A percentile compares a stretch with the other conserved stretches of the same genome.
phyloP scores from a whole-genome alignment of 1,139 yeast species.

The Suhomyces taliae region DNA sequence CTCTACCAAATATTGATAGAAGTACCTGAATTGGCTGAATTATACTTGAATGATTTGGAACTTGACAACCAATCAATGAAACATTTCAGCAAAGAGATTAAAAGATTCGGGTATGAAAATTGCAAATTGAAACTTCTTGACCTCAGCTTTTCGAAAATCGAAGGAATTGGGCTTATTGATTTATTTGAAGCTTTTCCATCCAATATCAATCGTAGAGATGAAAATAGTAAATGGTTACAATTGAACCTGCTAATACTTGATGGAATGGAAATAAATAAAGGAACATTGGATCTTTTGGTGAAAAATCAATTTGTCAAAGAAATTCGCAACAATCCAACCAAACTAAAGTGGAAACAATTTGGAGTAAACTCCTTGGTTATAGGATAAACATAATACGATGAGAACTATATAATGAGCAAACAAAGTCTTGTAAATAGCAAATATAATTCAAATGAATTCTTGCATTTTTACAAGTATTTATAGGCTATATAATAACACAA shows the following conservation, averaged over 20 bases:
- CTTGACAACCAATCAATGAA: conserved; percentile 39
- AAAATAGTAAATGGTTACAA: conserved; percentile 7
- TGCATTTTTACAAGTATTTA: background rate
- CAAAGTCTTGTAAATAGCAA: too few relatives aligned
- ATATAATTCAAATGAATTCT: too few relatives aligned
- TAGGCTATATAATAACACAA: background rate
- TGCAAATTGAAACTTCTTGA: conserved; percentile 29
- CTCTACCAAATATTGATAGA: conserved; percentile 23
- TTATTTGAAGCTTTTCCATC: conserved; percentile 23
- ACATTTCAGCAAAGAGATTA: conserved; percentile 28
- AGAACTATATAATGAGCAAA: too few relatives aligned
- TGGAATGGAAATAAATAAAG: conserved; percentile 36
- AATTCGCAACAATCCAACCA: conserved; percentile 28
- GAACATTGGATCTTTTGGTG: conserved; percentile 28
- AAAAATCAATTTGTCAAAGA: conserved; percentile 21
- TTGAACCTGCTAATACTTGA: conserved; percentile 31
- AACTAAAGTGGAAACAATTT: conserved; percentile 36
- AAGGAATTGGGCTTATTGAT: conserved; percentile 43
- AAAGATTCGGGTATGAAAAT: conserved; percentile 17
- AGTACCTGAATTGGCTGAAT: conserved; percentile 25
- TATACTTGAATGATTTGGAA: conserved; percentile 38
- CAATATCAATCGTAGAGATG: background rate
- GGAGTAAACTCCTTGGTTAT: conserved; percentile 36
- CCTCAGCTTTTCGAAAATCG: conserved; percentile 34
- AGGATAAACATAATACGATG: conserved; percentile 16